A percentile compares a stretch with the other conserved stretches of the same genome.
Evolutionary conservation across 1,284 basidiomycete genomes (phyloP).

Genomic region (Paramarasmius palmivorus): DNA sequence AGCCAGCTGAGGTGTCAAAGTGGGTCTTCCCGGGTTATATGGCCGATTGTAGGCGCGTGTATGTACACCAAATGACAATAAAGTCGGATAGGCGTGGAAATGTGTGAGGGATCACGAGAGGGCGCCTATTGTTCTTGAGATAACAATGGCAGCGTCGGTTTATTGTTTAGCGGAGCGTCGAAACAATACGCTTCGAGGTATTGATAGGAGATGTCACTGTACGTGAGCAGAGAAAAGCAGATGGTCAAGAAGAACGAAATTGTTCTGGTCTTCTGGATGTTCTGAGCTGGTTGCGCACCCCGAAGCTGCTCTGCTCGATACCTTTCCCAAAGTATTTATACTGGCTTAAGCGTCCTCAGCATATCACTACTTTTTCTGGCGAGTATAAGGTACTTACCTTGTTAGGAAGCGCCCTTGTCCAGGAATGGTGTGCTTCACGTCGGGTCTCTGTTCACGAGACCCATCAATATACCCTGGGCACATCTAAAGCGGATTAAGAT

Average conservation of each 20-base stretch:
- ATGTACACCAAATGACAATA: not conserved
- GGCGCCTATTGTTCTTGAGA: not conserved
- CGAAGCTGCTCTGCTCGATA: not conserved
- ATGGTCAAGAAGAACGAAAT: not conserved
- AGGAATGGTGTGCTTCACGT: not conserved
- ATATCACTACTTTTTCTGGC: not conserved
- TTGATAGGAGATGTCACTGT: not conserved
- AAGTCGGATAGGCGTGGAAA: not conserved
- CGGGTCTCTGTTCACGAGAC: not conserved
- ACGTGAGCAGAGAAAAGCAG: not conserved
- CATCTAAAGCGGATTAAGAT: not conserved
- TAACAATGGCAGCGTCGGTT: not conserved
- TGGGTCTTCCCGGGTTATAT: not conserved
- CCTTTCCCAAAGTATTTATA: not conserved
- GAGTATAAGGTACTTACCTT: constrained; percentile 1
- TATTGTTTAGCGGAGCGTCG: not conserved
- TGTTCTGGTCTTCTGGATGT: not conserved
- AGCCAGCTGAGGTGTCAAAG: not conserved
- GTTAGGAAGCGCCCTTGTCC: constrained; percentile 4
- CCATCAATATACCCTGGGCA: not conserved
- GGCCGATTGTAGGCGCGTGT: not conserved
- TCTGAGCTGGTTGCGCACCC: not conserved
- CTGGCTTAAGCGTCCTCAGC: not conserved
- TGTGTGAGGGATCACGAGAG: not conserved
- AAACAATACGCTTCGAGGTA: not conserved